Evolutionary conservation across 2,329 filamentous ascomycete species (phyloP).

Genomic region (Botrytis elliptica): DNA sequence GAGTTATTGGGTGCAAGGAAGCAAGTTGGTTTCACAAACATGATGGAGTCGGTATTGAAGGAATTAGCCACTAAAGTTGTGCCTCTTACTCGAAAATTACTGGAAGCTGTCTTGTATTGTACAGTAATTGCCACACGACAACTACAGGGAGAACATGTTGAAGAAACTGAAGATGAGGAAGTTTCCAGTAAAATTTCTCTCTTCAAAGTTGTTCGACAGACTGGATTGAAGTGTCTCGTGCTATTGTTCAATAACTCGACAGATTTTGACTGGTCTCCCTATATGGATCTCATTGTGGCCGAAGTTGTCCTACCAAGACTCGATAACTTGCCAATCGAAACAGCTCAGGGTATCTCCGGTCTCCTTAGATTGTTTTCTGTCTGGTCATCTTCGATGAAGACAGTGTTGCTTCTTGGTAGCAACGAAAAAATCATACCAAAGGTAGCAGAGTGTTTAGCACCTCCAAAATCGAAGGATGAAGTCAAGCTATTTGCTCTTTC

Average conservation of each 20-base stretch:
- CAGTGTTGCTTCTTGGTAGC: constrained; percentile 63
- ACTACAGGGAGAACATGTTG: constrained; percentile 44
- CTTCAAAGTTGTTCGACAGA: constrained; percentile 63
- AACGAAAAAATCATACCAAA: constrained; percentile 64
- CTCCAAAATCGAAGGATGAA: constrained; percentile 76
- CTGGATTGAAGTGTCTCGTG: constrained; percentile 79
- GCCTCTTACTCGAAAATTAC: constrained; percentile 65
- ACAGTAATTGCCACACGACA: constrained; percentile 67
- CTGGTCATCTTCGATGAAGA: constrained; percentile 69
- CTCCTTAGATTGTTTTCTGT: constrained; percentile 76
- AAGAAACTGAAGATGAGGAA: constrained; percentile 40
- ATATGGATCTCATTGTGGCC: constrained; percentile 67
- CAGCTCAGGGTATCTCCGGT: constrained; percentile 83
- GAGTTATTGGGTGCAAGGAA: constrained; percentile 68
- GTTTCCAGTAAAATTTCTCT: constrained; percentile 51
- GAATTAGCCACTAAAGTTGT: constrained; percentile 74
- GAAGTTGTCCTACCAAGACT: constrained; percentile 77
- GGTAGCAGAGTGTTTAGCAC: constrained; percentile 69
- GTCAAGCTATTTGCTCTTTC: constrained; percentile 81
- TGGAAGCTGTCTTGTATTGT: constrained; percentile 80
- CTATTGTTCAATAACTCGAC: constrained; percentile 73
- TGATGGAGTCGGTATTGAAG: constrained; percentile 83
- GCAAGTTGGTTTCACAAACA: constrained; percentile 87
- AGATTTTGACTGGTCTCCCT: constrained; percentile 69
- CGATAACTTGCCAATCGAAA: constrained; percentile 77